Conservation (phyloP, 1,284 basidiomycete genomes). For the Trametes hirsuta region DNA sequence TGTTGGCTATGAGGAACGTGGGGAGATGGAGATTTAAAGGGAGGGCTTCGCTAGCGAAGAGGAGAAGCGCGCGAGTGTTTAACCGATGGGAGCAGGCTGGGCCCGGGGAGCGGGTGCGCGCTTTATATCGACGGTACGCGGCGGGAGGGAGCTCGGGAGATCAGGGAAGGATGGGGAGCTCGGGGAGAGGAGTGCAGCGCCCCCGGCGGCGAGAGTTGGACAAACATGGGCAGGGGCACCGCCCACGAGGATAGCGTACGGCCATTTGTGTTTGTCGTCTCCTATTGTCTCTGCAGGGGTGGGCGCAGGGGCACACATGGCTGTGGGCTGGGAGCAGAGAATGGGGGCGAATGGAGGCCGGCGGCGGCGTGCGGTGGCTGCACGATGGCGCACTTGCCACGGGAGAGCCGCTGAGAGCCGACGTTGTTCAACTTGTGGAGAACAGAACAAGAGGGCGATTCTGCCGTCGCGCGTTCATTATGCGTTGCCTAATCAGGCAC, state of each 20-base stretch:
- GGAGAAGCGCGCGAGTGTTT: conserved; percentile 20
- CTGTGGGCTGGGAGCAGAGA: neutral
- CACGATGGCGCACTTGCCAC: neutral
- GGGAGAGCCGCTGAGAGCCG: neutral
- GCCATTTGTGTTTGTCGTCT: too few relatives aligned
- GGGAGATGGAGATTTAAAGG: conserved; percentile 23
- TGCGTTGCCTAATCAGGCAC: conserved; percentile 7
- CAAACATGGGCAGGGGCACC: neutral
- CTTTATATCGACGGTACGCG: conserved; percentile 14
- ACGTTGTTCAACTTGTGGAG: neutral
- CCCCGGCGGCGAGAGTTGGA: neutral
- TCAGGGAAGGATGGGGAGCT: conserved; percentile 13
- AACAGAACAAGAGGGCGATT: conserved; percentile 8
- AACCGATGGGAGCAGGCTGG: conserved; percentile 20
- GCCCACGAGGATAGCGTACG: too few relatives aligned
- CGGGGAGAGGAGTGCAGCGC: conserved; percentile 15
- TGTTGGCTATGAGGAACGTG: neutral
- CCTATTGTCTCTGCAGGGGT: too few relatives aligned
- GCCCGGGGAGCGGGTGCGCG: conserved; percentile 20
- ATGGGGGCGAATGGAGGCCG: neutral
- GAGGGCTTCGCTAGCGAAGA: conserved; percentile 13
- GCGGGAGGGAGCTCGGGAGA: conserved; percentile 2
- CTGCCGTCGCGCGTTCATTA: conserved; percentile 9
- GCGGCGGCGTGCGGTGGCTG: neutral
- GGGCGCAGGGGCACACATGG: neutral